These are phyloP conservation scores for Blastobotrys robertii DNA, from an alignment of 805 yeast species.

Conservation along the genomic window DNA sequence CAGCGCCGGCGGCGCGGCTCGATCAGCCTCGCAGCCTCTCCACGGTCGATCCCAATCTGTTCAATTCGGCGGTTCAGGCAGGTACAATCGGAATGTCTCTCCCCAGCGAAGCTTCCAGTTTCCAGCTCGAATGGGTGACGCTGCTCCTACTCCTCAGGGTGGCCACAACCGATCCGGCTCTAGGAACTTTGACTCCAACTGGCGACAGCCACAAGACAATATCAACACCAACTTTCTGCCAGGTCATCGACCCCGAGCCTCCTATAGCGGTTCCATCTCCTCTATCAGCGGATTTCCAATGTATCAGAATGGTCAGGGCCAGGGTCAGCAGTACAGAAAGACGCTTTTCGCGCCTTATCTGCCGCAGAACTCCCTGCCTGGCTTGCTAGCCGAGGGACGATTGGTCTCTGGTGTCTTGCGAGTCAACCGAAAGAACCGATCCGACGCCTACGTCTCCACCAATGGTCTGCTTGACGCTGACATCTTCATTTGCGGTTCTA, in stretches of 20 bases:
- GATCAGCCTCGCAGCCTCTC: neutral
- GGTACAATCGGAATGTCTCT: slow-evolving; percentile 24
- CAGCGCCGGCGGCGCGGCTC: slow-evolving; percentile 2
- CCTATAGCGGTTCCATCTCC: slow-evolving; percentile 40
- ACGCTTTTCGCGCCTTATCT: slow-evolving; percentile 92
- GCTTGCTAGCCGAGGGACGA: slow-evolving; percentile 77
- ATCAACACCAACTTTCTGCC: slow-evolving; percentile 43
- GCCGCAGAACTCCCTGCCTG: slow-evolving; percentile 89
- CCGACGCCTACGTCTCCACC: slow-evolving; percentile 97
- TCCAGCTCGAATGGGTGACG: slow-evolving; percentile 38
- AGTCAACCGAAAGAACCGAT: slow-evolving; percentile 91
- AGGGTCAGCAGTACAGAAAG: slow-evolving; percentile 26
- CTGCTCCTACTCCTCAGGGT: slow-evolving; percentile 21
- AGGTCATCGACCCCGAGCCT: slow-evolving; percentile 69
- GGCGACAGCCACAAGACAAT: slow-evolving; percentile 15
- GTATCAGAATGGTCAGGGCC: slow-evolving; percentile 27
- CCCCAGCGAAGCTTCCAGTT: slow-evolving; percentile 52
- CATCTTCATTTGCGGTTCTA: slow-evolving; percentile 94
- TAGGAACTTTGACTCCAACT: slow-evolving; percentile 21
- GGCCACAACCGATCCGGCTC: slow-evolving; percentile 40
- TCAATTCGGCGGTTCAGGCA: slow-evolving; percentile 10
- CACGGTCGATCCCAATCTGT: slow-evolving; percentile 14
- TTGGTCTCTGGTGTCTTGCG: slow-evolving; percentile 86
- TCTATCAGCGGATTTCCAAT: slow-evolving; percentile 28
- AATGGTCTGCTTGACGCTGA: slow-evolving; percentile 95